Evolutionary conservation across 2,329 filamentous ascomycete species (phyloP), one percentile per base, ranked within the genome.

Genomic region (Trichoderma breve): DNA sequence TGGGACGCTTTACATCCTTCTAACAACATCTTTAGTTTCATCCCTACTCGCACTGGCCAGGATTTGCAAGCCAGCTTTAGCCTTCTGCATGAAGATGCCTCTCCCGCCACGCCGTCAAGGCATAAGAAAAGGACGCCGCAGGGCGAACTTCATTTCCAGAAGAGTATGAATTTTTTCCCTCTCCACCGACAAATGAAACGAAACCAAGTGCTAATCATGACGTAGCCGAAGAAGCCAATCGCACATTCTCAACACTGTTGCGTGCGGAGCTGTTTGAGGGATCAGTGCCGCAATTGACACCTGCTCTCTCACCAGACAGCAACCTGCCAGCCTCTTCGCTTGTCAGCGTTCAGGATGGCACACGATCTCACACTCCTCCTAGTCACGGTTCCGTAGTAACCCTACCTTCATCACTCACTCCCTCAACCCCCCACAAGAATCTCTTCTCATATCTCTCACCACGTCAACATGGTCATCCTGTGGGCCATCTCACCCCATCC

Each of bases 391-490:
- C 89, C 15, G 84, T 87, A 15, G 85, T 89, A 14, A 86, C 88
- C 28, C 82, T 94, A n/a, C 91, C 93, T 12, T 88, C 92, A 2
- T 91, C 90, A 71, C 86, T 96, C 72, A 97, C 95, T 0, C 96
- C 96, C 0, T 97, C 95, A 1, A 99, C 96, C 4, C 96, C 96
- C 11, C 94, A 97, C 82, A 98, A 98, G 83, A 99, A 99, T 76
- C 89, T 99, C 51, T 98, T 99, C 80, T 93, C 92, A 30, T 98
- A 97, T 80, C 91, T 93, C 82, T 95, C 93, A 3, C 92, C 93
- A 2, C 86, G 87, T 28, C 89, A 93, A 77, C 88, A 92, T 78
- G 88, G 85, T 71, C 88, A 89, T 74, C 88, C 91, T 64, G 91
- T 90, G 24, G 92, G 92, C n/a, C 93, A 97, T 76, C 93, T 91